Evolutionary conservation across 2,329 filamentous ascomycete genomes (phyloP).

Genomic region (Cladosporium sp.): DNA sequence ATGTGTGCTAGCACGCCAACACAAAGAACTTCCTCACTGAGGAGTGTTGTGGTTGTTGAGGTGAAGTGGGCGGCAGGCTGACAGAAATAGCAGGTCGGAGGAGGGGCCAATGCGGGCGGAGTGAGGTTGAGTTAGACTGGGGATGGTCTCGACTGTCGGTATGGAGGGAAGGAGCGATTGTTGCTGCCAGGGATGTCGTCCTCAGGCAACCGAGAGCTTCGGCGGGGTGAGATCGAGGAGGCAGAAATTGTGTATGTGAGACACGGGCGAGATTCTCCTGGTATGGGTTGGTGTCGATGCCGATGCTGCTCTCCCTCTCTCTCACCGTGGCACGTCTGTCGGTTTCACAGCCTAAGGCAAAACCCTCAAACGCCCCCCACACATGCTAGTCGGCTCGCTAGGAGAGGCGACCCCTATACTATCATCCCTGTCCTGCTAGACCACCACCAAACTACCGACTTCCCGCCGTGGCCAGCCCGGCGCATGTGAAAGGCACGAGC

Average conservation of each 20-base stretch:
- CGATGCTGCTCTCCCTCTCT: not conserved
- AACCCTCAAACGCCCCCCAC: constrained; percentile 12
- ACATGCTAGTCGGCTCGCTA: constrained; percentile 5
- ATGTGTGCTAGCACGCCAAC: not conserved
- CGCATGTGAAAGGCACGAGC: constrained; percentile 15
- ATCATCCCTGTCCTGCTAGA: constrained; percentile 1
- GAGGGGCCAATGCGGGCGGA: not conserved
- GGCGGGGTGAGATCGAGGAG: not conserved
- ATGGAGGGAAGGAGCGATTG: not conserved
- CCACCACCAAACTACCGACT: not conserved
- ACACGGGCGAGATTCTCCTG: not conserved
- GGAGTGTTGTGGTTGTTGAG: not conserved
- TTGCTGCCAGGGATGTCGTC: not conserved
- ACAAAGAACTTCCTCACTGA: not conserved
- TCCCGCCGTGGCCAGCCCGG: not conserved
- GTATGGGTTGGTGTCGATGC: not conserved
- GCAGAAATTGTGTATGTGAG: not conserved
- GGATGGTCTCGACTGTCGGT: not conserved
- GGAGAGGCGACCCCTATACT: not conserved
- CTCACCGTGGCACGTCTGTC: constrained; percentile 7
- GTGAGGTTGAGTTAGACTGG: constrained; percentile 2
- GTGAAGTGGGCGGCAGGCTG: not conserved
- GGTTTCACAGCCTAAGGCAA: constrained; percentile 15
- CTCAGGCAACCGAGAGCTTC: not conserved
- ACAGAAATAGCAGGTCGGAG: not conserved